Evolutionary conservation across 1,284 basidiomycete species (phyloP).

Genomic region (Pseudozyma thailandica): DNA sequence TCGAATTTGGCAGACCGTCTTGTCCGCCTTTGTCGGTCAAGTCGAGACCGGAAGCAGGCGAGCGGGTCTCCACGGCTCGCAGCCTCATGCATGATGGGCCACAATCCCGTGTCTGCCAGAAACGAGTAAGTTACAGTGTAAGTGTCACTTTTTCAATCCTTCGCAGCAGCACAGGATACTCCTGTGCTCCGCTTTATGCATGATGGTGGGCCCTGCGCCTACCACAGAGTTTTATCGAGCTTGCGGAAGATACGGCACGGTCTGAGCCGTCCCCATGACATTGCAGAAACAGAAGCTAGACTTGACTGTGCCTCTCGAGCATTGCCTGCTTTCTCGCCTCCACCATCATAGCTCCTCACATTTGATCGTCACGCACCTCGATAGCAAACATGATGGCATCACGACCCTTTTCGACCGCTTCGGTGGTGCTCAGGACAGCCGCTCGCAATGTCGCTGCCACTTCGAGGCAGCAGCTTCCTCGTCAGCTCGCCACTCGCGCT

Average conservation of each 20-base stretch:
- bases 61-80: conserved; percentile 20
- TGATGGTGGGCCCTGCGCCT: not conserved
- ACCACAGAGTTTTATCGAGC: no score
- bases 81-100: conserved; percentile 13
- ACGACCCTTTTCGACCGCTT: conserved; percentile 24
- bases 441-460: conserved; percentile 12
- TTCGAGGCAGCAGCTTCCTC: conserved; percentile 17
- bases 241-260: conserved; percentile 5
- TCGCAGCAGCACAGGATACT: not conserved
- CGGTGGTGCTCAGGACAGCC: conserved; percentile 26
- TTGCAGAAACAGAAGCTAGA: not conserved
- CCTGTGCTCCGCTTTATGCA: not conserved
- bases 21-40: conserved; percentile 21
- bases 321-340: conserved; percentile 3
- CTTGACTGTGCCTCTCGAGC: not conserved
- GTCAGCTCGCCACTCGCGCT: conserved; percentile 25
- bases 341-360: conserved; percentile 6
- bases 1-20: conserved; percentile 15
- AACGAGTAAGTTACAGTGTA: no score
- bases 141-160: not conserved
- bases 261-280: conserved; percentile 2
- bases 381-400: conserved; percentile 24
- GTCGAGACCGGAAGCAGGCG: conserved; percentile 4
- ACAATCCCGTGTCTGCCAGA: no score
- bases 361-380: not conserved